Evolutionary conservation across 2,329 filamentous ascomycete species (phyloP), one percentile per base, ranked within the genome.

Genomic region (Clarireedia hainanense): DNA sequence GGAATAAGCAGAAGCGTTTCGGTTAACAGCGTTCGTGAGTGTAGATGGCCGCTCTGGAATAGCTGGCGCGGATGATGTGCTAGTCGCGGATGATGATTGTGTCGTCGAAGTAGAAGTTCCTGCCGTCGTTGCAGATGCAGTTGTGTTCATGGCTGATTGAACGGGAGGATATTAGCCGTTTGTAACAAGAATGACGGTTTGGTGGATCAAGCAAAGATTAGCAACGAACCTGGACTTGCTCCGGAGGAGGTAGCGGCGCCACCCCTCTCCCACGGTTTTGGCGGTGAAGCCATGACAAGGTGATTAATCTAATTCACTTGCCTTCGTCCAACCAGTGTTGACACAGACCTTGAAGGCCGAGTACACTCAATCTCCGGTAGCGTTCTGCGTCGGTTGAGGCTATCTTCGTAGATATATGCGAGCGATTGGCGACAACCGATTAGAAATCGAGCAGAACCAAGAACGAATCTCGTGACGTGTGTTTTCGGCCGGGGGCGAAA

Each of bases 251-350:
- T 56, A 40, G 58, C 62, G 45, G 52, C 60, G 56, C 62, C 65
- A 73, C 86, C 87, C 72, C 86, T 83, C 75, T 99, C 94, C 94
- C 94, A 99, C 47, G 94, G 94, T 75, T 99, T 99, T 55, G 94
- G 94, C 69, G 94, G 94, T 72, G 92, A 96, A 61, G 81, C 81
- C 79, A 84, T 84, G 12, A 61, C 57, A 64, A 69, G 34, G 69
- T 17, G 51, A 56, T 27, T 23, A 24, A 47, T 23, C 14, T 34
- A 37, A n/a, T 27, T 10, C 20, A 34, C 47, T 49, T 30, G 17
- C 9, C 15, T 15, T 20, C n/a, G 24, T 51, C n/a, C 15, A 39
- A 26, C 49, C 27, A 7, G 36, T 43, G 6, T 27, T 20, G 39
- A 51, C 34, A 40, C n/a, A 14, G 34, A 49, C 7, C n/a, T 26